Evolutionary conservation across 2,329 filamentous ascomycete genomes (phyloP), one percentile per base, ranked within the genome.

Genomic region (Fusarium sp.): DNA sequence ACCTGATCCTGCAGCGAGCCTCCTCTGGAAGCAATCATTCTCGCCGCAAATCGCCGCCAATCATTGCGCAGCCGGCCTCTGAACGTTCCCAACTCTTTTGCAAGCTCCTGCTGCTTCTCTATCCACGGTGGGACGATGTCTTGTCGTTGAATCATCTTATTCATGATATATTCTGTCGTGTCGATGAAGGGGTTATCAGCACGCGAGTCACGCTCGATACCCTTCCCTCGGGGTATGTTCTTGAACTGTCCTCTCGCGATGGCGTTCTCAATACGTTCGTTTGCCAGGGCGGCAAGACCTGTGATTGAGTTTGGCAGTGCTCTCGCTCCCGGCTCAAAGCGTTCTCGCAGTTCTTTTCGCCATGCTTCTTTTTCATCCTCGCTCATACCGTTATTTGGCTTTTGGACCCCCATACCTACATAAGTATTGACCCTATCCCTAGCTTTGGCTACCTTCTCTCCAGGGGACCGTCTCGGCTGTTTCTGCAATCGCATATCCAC

Each of bases 101-200:
- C 86, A 8, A 98, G 83, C 75, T 98, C 94, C 77, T 98, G 95
- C 79, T 99, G 96, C 81, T 98, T 98, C 80, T 99, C 96, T 63
- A 99, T 98, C 96, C 96, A 99, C 0, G 95, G 95, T 1, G 96
- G 96, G 1, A 97, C 93, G 63, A 98, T 93, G 21, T 97, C 94
- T 80, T 99, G 96, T 62, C 92, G 91, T 81, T 98, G 93, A 68
- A 99, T 98, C 83, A 98, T 98, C 81, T 97, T 96, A 81, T 99
- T 98, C 91, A 98, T 92, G 74, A 98, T 93, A 78, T 98, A 98
- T 80, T 98, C 95, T 0, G 96, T 98, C 1, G 95, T 98, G 76
- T 98, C 93, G 60, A 98, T 89, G 75, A 97, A 98, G 0, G 96
- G 94, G 72, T 92, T 97, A 72, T 91, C 91, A 2, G 93, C 92